These are phyloP conservation scores for Fraxinus velutina DNA, from an alignment of 305 asterid species.

Conservation along the genomic window DNA sequence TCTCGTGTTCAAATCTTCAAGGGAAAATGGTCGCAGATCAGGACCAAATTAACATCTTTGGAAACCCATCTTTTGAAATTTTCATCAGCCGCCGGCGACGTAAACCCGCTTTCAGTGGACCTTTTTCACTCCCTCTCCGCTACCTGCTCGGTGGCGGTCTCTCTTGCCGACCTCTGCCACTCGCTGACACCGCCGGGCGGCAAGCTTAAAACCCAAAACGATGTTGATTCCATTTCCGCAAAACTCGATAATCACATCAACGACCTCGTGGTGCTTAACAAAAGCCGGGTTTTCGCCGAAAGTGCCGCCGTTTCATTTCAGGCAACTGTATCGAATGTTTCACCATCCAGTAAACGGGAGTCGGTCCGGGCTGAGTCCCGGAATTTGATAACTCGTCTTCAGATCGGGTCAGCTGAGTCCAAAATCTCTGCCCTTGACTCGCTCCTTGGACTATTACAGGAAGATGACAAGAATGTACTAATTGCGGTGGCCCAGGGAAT, in stretches of 20 bases:
- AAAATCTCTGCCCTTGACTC: slow-evolving; percentile 65
- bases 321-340: slow-evolving; percentile 12
- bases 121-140: slow-evolving; percentile 53
- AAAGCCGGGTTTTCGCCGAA: slow-evolving; percentile 39
- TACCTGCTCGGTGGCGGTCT: slow-evolving; percentile 47
- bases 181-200: slow-evolving; percentile 43
- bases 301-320: slow-evolving; percentile 23
- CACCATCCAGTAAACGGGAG: slow-evolving; percentile 34
- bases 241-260: slow-evolving; percentile 57
- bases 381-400: slow-evolving; percentile 63
- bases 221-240: slow-evolving; percentile 58
- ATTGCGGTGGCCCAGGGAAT: slow-evolving; percentile 77
- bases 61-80: slow-evolving; percentile 49
- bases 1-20: slow-evolving; percentile 51
- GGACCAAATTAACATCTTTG: slow-evolving; percentile 51
- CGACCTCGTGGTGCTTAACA: slow-evolving; percentile 59
- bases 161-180: slow-evolving; percentile 53
- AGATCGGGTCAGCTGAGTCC: slow-evolving; percentile 82
- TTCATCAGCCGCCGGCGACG: slow-evolving; percentile 21
- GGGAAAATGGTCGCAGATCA: slow-evolving; percentile 64
- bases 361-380: slow-evolving; percentile 63
- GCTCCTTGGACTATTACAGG: slow-evolving; percentile 61
- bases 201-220: slow-evolving; percentile 75
- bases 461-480: slow-evolving; percentile 65
- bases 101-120: slow-evolving; percentile 44